Conservation (phyloP, 2,329 filamentous ascomycete species). For the Trichoderma citrinoviride region DNA sequence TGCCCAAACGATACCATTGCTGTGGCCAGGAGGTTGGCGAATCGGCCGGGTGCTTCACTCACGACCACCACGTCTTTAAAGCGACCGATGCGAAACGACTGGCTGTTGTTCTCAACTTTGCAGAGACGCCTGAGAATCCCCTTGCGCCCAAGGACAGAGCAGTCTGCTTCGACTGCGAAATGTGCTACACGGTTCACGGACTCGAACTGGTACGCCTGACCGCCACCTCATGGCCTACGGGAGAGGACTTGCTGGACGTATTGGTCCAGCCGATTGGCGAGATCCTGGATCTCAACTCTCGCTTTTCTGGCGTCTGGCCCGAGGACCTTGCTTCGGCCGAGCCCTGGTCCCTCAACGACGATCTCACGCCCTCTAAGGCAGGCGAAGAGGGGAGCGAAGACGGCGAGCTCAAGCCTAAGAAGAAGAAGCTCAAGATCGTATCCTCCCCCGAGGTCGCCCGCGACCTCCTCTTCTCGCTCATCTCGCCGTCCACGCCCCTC, state of each 20-base stretch:
- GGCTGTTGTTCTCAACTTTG: slow-evolving; percentile 75
- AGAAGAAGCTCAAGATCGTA: slow-evolving; percentile 64
- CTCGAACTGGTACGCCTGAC: slow-evolving; percentile 89
- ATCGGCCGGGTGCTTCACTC: slow-evolving; percentile 69
- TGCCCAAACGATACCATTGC: slow-evolving; percentile 68
- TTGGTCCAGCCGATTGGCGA: slow-evolving; percentile 81
- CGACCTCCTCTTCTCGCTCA: slow-evolving; percentile 69
- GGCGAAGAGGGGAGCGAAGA: slow-evolving; percentile 31
- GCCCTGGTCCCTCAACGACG: slow-evolving; percentile 44
- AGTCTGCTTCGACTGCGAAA: slow-evolving; percentile 92
- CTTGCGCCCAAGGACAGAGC: slow-evolving; percentile 53
- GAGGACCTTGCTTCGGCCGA: slow-evolving; percentile 71
- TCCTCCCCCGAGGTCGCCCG: slow-evolving; percentile 72
- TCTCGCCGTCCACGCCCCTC: slow-evolving; percentile 75
- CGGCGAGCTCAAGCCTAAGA: slow-evolving; percentile 33
- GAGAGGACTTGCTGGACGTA: slow-evolving; percentile 73
- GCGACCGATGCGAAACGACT: slow-evolving; percentile 72
- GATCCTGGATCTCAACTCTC: slow-evolving; percentile 85
- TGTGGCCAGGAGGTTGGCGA: slow-evolving; percentile 74
- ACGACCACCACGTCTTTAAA: slow-evolving; percentile 82
- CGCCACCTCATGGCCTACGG: slow-evolving; percentile 80
- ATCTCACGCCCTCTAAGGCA: slow-evolving; percentile 29
- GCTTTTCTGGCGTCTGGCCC: slow-evolving; percentile 81
- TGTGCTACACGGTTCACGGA: slow-evolving; percentile 89
- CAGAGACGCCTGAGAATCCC: slow-evolving; percentile 68